phyloP scores from a whole-genome alignment of 1,139 yeast genomes.

The Saccharomycopsis crataegensis region DNA sequence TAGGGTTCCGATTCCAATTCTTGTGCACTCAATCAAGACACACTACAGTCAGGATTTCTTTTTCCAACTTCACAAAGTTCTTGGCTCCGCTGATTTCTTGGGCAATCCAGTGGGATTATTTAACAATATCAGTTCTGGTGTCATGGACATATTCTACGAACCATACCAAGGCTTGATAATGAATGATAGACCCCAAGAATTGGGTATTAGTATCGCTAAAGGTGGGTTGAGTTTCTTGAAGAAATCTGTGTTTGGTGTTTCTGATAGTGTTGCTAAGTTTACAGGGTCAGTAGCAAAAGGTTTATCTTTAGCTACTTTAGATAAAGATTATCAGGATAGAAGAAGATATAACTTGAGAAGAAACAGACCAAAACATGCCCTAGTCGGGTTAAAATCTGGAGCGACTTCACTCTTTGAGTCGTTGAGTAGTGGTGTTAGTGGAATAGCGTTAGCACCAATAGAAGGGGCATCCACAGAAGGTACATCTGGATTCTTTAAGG shows the following conservation, averaged over 20 bases:
- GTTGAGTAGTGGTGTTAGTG: slow-evolving; percentile 79
- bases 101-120: slow-evolving; percentile 98
- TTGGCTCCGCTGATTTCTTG: slow-evolving; percentile 93
- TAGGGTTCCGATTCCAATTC: slow-evolving; percentile 73
- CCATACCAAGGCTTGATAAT: slow-evolving; percentile 94
- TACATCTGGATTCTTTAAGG: slow-evolving; percentile 84
- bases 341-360: slow-evolving; percentile 68
- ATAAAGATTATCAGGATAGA: slow-evolving; percentile 73
- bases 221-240: slow-evolving; percentile 93
- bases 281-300: slow-evolving; percentile 97
- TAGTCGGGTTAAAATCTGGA: slow-evolving; percentile 82
- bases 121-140: slow-evolving; percentile 89
- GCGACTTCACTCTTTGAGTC: slow-evolving; percentile 88
- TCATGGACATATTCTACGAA: slow-evolving; percentile 91
- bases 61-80: slow-evolving; percentile 83
- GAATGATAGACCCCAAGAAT: slow-evolving; percentile 91
- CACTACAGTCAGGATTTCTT: slow-evolving; percentile 92
- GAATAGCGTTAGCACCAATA: slow-evolving; percentile 84
- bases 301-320: slow-evolving; percentile 83
- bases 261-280: slow-evolving; percentile 86
- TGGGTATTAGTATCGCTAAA: slow-evolving; percentile 91
- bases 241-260: slow-evolving; percentile 89
- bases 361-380: slow-evolving; percentile 77
- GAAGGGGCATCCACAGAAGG: slow-evolving; percentile 85
- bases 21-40: slow-evolving; percentile 63